Evolutionary conservation across 805 yeast genomes (phyloP), one percentile per base, ranked within the genome.

Genomic region (Starmerella stigmatis): DNA sequence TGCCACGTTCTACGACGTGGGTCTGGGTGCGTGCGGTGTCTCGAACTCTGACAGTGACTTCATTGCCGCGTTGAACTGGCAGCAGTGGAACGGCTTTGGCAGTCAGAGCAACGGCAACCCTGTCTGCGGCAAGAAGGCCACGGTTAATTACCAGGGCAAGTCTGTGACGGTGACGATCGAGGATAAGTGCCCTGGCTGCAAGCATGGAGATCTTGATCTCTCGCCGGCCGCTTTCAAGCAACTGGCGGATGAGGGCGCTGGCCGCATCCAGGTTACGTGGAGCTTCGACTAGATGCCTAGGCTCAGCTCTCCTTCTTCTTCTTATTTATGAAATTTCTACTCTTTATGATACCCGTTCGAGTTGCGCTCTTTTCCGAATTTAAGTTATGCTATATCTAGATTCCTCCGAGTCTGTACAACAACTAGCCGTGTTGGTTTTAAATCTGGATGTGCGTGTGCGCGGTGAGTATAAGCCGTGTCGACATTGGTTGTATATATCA

Each of bases 151-250:
- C 55, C 61, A 62, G 46, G 76, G 73, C 41, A 72, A 72, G 57
- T 62, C 75, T 13, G 79, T 75, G 47, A 68, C 65, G 35, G 82
- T 77, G 40, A 71, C 72, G 19, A 76, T 76, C 41, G 72, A 68
- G 31, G 82, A 77, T 61, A 63, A 71, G 51, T 78, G 82, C 63
- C 72, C 65, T 44, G 79, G 74, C 20, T 78, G 82, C 57, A 51
- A 60, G 21, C 57, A 61, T 41, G 59, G 72, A 47, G 74, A 70
- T 54, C 69, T 77, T 48, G 82, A 77, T 55, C 66, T 78, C 46
- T 73, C 80, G n/a, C 81, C 81, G 8, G 57, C 73, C 46, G 82
- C 82, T 5, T 77, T 78, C 57, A 44, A 62, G 30, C 55, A 64
- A 50, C 62, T 77, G 49, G 81, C 79, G 13, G 73, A 69, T 54